phyloP scores from a whole-genome alignment of 164 flowering plant species.

The Piper longum region DNA sequence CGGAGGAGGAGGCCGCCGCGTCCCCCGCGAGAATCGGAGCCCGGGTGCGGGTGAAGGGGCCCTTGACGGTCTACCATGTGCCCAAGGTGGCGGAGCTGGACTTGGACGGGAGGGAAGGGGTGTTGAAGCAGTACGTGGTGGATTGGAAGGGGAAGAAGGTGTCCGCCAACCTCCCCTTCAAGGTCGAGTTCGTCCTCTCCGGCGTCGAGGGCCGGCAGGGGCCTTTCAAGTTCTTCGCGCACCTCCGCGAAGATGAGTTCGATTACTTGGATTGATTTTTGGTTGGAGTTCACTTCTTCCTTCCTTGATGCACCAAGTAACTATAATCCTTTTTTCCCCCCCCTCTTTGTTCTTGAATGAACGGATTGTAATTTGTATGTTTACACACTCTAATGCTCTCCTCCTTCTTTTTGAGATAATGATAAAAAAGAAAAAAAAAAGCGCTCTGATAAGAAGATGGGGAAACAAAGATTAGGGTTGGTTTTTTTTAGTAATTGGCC shows the following conservation, averaged over 20 bases:
- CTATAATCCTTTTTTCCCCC: neutral
- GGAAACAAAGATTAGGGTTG: too few relatives aligned
- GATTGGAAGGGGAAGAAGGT: constrained; percentile 71
- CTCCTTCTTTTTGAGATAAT: too few relatives aligned
- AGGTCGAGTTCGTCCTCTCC: constrained; percentile 40
- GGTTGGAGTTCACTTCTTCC: too few relatives aligned
- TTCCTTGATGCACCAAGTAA: too few relatives aligned
- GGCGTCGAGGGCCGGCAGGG: constrained; percentile 34
- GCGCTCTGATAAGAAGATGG: neutral
- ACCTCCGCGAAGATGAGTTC: constrained; percentile 83
- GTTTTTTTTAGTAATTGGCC: neutral
- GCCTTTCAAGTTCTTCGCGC: constrained; percentile 55
- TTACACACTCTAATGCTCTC: neutral
- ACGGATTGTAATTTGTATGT: neutral
- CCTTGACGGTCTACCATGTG: constrained; percentile 70
- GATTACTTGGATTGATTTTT: constrained; percentile 22
- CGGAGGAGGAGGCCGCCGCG: neutral
- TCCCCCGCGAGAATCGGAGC: constrained; percentile 33
- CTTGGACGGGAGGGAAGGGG: constrained; percentile 53
- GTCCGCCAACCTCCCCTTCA: constrained; percentile 71
- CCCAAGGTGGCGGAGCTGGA: constrained; percentile 59
- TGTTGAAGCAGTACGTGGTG: constrained; percentile 55
- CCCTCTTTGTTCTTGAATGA: neutral
- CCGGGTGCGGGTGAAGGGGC: constrained; percentile 63
- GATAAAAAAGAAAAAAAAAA: too few relatives aligned